A percentile compares a stretch with the other conserved stretches of the same genome.
Conservation (phyloP, 345 rosid species). For the Rhizophora apiculata region DNA sequence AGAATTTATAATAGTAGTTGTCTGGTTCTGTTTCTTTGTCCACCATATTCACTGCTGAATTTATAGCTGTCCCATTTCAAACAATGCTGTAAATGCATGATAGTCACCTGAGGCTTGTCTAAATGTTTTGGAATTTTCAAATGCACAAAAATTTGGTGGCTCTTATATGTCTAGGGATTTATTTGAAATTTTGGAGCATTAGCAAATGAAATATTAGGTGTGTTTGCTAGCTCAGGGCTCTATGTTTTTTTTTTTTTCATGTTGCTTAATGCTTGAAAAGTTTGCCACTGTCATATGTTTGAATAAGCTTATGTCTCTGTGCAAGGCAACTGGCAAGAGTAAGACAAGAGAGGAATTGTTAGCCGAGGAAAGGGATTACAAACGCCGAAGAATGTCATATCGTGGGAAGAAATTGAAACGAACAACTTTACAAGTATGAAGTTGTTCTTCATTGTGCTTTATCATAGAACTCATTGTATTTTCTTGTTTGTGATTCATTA, state of each 20-base stretch:
- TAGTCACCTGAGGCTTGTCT: no score
- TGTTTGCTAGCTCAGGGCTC: neutral
- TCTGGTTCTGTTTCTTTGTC: no score
- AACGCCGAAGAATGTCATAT: constrained; percentile 90
- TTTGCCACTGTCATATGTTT: neutral
- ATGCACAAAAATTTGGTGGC: neutral
- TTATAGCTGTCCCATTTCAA: no score
- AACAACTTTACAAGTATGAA: constrained; percentile 58
- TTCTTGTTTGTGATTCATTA: neutral
- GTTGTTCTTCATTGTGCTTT: constrained; percentile 7
- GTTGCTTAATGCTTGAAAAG: neutral
- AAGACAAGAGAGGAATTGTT: constrained; percentile 83
- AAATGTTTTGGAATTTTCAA: no score
- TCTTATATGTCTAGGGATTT: neutral
- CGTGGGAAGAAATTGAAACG: constrained; percentile 93
- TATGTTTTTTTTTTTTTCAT: neutral
- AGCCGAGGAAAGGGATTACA: constrained; percentile 99
- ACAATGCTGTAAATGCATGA: no score
- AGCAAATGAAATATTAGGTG: neutral
- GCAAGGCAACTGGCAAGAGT: constrained; percentile 52
- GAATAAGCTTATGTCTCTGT: constrained; percentile 6
- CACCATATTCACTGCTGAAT: no score
- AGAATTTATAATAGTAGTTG: no score
- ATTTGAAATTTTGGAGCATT: neutral
- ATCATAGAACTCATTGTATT: neutral